These are phyloP conservation scores for Groenewaldozyma tartarivorans DNA, from an alignment of 805 yeast species.

Conservation along the genomic window DNA sequence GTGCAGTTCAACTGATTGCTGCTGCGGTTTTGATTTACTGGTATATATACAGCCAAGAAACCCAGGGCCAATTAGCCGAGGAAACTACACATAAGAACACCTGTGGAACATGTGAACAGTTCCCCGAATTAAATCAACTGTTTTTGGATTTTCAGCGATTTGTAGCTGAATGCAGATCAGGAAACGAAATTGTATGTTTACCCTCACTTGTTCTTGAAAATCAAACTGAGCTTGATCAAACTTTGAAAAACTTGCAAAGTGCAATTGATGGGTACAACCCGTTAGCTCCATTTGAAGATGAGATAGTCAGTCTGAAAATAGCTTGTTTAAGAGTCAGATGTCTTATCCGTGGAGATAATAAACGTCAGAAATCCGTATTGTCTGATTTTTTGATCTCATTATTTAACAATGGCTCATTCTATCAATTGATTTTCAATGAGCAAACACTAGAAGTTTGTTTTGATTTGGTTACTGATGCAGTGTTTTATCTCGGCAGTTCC, in stretches of 20 bases:
- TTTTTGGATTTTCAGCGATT: too few relatives aligned
- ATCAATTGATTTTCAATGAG: neutral
- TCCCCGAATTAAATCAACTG: too few relatives aligned
- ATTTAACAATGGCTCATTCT: neutral
- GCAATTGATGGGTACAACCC: neutral
- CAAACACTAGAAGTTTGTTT: neutral
- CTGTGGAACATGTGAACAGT: too few relatives aligned
- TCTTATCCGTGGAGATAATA: neutral
- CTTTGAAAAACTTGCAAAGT: neutral
- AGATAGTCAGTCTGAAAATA: too few relatives aligned
- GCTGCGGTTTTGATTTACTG: too few relatives aligned
- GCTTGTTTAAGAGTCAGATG: neutral
- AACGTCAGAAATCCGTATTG: neutral
- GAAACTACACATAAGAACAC: too few relatives aligned
- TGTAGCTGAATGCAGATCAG: neutral
- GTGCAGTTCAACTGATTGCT: too few relatives aligned
- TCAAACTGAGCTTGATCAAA: neutral
- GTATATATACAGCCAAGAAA: too few relatives aligned
- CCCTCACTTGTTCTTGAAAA: neutral
- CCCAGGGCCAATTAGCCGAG: too few relatives aligned
- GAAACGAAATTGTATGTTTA: neutral
- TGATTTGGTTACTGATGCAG: neutral
- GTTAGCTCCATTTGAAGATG: too few relatives aligned
- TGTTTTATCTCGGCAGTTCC: too few relatives aligned
- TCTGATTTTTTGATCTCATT: neutral